A percentile compares a stretch with the other conserved stretches of the same genome.
Evolutionary conservation across 805 yeast species (phyloP).

Genomic region (Pichia heedii): DNA sequence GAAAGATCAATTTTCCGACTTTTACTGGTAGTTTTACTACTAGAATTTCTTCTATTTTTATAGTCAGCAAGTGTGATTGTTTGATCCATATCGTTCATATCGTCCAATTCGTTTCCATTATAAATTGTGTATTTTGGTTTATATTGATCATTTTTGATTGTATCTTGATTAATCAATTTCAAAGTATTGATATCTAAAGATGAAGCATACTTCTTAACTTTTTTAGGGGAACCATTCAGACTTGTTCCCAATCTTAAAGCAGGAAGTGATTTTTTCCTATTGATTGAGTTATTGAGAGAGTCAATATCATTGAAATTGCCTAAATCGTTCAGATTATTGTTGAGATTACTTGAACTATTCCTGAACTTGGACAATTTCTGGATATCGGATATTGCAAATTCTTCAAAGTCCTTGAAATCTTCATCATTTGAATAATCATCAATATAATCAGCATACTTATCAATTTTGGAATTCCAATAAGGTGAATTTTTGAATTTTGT

Average conservation of each 20-base stretch:
- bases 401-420: slow-evolving; percentile 22
- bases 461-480: neutral
- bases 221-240: slow-evolving; percentile 15
- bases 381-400: slow-evolving; percentile 6
- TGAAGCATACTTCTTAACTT: slow-evolving; percentile 22
- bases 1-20: slow-evolving; percentile 18
- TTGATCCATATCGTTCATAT: slow-evolving; percentile 23
- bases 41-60: slow-evolving; percentile 7
- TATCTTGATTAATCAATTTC: neutral
- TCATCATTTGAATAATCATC: slow-evolving; percentile 17
- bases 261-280: slow-evolving; percentile 22
- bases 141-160: neutral
- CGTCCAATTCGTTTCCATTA: slow-evolving; percentile 19
- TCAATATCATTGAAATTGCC: too few species aligned
- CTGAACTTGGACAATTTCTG: slow-evolving; percentile 7
- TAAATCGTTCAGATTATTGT: too few species aligned
- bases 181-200: slow-evolving; percentile 17
- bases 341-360: neutral
- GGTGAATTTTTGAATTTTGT: neutral
- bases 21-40: neutral
- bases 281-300: slow-evolving; percentile 6
- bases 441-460: neutral
- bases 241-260: slow-evolving; percentile 12
- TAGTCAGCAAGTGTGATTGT: slow-evolving; percentile 21
- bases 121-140: slow-evolving; percentile 11